These are phyloP conservation scores for Phaeolepiota aurea DNA, from an alignment of 768 basidiomycete genomes.

Conservation along the genomic window DNA sequence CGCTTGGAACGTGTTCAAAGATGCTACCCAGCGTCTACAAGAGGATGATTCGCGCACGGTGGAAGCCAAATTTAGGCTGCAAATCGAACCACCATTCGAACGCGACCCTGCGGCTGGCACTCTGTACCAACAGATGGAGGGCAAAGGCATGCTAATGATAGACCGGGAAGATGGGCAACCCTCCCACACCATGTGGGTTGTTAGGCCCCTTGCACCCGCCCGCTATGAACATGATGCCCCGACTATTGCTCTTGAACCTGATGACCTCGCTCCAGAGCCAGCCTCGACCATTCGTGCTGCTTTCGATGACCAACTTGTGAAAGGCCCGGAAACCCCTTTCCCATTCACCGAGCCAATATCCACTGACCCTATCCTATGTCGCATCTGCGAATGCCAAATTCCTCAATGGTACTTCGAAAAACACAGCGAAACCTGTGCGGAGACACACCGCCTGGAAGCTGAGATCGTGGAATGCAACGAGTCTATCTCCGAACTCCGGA, in stretches of 20 bases:
- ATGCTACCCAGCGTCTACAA: constrained; percentile 77
- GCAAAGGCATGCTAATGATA: constrained; percentile 97
- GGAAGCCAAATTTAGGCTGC: constrained; percentile 84
- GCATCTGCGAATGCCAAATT: constrained; percentile 94
- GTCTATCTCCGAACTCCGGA: constrained; percentile 77
- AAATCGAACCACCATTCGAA: constrained; percentile 56
- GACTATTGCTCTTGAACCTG: constrained; percentile 46
- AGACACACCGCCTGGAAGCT: constrained; percentile 92
- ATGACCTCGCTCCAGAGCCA: constrained; percentile 34
- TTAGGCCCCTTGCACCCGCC: constrained; percentile 72
- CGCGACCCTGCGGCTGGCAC: constrained; percentile 44
- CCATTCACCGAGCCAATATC: constrained; percentile 74
- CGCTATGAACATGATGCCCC: constrained; percentile 62
- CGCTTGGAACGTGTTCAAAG: constrained; percentile 78
- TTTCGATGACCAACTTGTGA: constrained; percentile 21
- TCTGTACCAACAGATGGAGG: constrained; percentile 86
- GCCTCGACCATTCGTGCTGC: constrained; percentile 29
- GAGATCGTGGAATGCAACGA: constrained; percentile 94
- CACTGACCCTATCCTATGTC: constrained; percentile 81
- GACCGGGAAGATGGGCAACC: constrained; percentile 83
- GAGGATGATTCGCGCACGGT: constrained; percentile 93
- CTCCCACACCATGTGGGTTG: constrained; percentile 98
- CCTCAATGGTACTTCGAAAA: constrained; percentile 99
- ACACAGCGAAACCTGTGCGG: constrained; percentile 98
- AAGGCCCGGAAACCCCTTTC: constrained; percentile 59